Evolutionary conservation across 225 moss, liverwort and hornwort genomes (phyloP).

Genomic region (Thuidium tamariscinum): DNA sequence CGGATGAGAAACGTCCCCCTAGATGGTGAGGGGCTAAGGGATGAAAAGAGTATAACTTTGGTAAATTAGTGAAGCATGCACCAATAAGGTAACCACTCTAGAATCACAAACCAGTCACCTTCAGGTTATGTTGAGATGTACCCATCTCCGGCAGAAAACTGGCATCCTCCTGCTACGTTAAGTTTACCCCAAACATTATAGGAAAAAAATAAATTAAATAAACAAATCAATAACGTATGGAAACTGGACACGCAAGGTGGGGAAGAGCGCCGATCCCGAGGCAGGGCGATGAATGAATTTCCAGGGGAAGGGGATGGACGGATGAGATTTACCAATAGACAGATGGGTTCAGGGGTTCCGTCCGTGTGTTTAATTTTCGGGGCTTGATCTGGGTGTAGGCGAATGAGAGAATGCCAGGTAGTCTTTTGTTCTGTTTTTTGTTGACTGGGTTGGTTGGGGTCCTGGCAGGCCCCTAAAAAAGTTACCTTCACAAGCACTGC

Average conservation of each 20-base stretch:
- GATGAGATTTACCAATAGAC: neutral
- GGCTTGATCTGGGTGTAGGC: neutral
- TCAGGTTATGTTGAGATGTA: neutral
- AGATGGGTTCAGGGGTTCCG: neutral
- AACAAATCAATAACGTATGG: neutral
- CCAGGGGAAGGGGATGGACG: neutral
- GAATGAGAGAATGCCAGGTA: neutral
- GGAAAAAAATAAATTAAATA: neutral
- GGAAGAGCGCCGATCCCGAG: neutral
- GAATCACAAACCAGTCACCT: no score
- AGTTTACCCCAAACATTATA: neutral
- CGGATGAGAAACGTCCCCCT: accelerated
- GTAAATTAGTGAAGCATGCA: neutral
- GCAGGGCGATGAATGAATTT: neutral
- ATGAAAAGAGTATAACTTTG: neutral
- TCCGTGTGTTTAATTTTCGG: neutral
- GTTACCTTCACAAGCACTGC: neutral
- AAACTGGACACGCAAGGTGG: neutral
- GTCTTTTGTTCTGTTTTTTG: neutral
- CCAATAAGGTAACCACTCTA: neutral
- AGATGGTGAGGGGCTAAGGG: accelerated
- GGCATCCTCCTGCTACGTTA: no score
- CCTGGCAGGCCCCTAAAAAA: neutral
- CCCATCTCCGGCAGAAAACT: neutral
- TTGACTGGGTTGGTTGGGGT: neutral